Evolutionary conservation across 2,329 filamentous ascomycete species (phyloP).

Genomic region (Hortaea werneckii): DNA sequence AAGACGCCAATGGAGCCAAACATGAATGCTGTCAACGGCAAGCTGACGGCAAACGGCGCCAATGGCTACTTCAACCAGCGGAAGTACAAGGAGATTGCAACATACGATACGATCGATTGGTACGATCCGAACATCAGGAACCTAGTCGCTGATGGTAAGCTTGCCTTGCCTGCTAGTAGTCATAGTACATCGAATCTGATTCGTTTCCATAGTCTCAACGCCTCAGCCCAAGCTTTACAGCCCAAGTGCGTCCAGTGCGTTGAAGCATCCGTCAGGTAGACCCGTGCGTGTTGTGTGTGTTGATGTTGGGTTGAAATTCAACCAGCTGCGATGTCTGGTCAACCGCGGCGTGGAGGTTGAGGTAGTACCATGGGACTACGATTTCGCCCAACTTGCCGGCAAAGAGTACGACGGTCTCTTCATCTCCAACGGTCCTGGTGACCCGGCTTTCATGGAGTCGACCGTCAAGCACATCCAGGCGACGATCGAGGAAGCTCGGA

Average conservation of each 20-base stretch:
- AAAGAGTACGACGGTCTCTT: conserved; percentile 93
- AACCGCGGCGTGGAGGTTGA: conserved; percentile 86
- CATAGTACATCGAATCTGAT: conserved; percentile 20
- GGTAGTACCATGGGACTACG: conserved; percentile 92
- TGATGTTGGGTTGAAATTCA: conserved; percentile 97
- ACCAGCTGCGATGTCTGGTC: conserved; percentile 89
- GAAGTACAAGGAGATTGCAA: conserved; percentile 23
- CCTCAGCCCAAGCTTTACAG: conserved; percentile 77
- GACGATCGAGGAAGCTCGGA: conserved; percentile 67
- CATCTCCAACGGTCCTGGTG: conserved; percentile 94
- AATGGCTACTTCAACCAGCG: conserved; percentile 21
- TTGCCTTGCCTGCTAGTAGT: conserved; percentile 14
- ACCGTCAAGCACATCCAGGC: conserved; percentile 72
- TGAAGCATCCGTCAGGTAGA: conserved; percentile 82
- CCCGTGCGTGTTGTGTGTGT: conserved; percentile 80
- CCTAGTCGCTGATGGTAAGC: conserved; percentile 84
- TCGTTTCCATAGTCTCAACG: conserved; percentile 62
- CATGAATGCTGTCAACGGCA: conserved; percentile 19
- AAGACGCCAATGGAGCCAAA: conserved; percentile 27
- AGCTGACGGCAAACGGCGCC: conserved; percentile 19
- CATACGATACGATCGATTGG: conserved; percentile 77
- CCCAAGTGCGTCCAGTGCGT: conserved; percentile 57
- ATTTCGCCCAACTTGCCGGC: conserved; percentile 66
- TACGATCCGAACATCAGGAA: conserved; percentile 86
- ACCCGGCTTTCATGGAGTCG: conserved; percentile 72